Conservation (phyloP, 371 early-diverging fungal genomes). For the Mucor sp. region DNA sequence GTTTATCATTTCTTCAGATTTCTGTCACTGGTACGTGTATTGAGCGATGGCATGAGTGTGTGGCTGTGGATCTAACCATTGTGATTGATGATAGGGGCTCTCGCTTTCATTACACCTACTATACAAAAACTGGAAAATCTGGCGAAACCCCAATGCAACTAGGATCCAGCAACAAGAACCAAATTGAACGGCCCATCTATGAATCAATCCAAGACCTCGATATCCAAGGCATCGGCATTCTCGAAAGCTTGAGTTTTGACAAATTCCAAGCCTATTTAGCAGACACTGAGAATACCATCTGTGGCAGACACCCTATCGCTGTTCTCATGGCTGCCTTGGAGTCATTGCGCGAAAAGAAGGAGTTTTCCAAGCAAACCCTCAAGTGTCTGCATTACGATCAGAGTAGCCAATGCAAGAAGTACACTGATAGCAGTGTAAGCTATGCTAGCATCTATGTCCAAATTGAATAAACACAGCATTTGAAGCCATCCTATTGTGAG, state of each 20-base stretch:
- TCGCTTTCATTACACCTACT: conserved; percentile 70
- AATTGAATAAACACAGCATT: not conserved
- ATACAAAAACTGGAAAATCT: conserved; percentile 37
- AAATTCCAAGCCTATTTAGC: conserved; percentile 71
- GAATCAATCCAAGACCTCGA: conserved; percentile 79
- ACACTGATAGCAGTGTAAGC: conserved; percentile 73
- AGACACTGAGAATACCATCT: conserved; percentile 87
- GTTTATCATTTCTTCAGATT: conserved; percentile 93
- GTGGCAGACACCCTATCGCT: conserved; percentile 91
- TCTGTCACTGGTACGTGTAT: conserved; percentile 87
- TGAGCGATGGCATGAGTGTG: not conserved
- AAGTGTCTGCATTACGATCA: conserved; percentile 88
- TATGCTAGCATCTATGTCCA: conserved; percentile 62
- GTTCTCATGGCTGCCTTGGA: conserved; percentile 74
- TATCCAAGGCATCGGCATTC: conserved; percentile 74
- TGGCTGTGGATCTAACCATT: not conserved
- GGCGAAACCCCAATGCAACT: not conserved
- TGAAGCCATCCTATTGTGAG: not conserved
- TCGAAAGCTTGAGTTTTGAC: conserved; percentile 62
- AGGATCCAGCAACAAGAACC: not conserved
- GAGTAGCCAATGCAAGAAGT: conserved; percentile 56
- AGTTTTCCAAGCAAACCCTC: not conserved
- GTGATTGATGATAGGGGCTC: conserved; percentile 45
- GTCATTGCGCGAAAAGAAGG: conserved; percentile 7
- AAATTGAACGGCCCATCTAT: conserved; percentile 58